phyloP scores from a whole-genome alignment of 345 rosid genomes.

The Eucalyptus viminalis region DNA sequence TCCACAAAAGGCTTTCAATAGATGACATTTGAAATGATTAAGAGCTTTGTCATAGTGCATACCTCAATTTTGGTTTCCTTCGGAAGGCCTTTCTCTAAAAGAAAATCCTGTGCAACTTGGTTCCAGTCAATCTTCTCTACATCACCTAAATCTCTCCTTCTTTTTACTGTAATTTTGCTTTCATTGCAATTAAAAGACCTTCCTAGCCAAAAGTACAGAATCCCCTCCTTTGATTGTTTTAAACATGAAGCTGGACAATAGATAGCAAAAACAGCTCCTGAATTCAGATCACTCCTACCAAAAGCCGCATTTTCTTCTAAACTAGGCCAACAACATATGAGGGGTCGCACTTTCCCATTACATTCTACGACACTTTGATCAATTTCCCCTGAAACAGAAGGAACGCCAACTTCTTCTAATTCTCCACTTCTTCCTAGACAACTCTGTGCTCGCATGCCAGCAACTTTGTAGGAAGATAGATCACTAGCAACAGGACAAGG shows the following conservation, averaged over 20 bases:
- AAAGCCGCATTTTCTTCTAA: constrained; percentile 45
- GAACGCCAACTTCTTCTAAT: neutral
- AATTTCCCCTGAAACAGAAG: neutral
- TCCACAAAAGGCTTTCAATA: neutral
- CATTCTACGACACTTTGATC: constrained; percentile 4
- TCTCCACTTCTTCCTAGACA: constrained; percentile 2
- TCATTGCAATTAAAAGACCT: constrained; percentile 32
- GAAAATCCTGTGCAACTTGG: constrained; percentile 40
- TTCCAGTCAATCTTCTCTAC: constrained; percentile 45
- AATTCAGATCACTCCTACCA: constrained; percentile 29
- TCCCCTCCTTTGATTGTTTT: constrained; percentile 26
- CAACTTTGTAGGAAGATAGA: constrained; percentile 19
- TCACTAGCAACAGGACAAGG: constrained; percentile 3
- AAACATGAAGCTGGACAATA: constrained; percentile 18
- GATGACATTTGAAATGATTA: neutral
- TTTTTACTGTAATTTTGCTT: constrained; percentile 28
- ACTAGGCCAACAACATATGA: constrained; percentile 61
- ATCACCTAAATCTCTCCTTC: constrained; percentile 13
- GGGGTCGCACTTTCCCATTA: constrained; percentile 16
- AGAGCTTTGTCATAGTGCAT: neutral
- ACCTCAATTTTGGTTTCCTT: constrained; percentile 60
- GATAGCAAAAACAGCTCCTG: constrained; percentile 55
- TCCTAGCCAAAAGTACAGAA: constrained; percentile 83
- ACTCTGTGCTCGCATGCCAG: constrained; percentile 1
- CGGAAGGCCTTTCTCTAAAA: constrained; percentile 48